Percentiles rank a stretch among this genome's conserved stretches.
Evolutionary conservation across 352 stramenopile species (phyloP).

Genomic region (Pythium folliculosum): DNA sequence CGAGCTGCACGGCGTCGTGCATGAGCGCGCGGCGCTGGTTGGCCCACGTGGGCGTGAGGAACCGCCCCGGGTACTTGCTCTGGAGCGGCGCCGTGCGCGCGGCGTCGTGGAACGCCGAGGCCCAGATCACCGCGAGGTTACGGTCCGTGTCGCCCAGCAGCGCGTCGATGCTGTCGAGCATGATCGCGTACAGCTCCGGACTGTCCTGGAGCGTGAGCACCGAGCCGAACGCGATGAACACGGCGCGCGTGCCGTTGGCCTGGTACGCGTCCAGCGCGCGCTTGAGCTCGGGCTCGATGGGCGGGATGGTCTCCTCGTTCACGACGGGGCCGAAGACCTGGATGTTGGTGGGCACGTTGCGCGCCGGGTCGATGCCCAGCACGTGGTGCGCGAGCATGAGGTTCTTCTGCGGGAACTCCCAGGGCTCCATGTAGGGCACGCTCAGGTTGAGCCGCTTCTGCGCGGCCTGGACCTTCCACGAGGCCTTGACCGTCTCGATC

Average conservation of each 20-base stretch:
- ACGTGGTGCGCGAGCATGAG: conserved; percentile 32
- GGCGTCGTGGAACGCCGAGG: conserved; percentile 24
- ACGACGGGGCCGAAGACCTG: conserved; percentile 28
- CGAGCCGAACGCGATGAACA: conserved; percentile 31
- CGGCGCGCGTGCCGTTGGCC: conserved; percentile 10
- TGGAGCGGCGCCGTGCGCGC: conserved; percentile 15
- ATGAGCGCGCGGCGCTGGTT: conserved; percentile 30
- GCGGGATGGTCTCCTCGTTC: conserved; percentile 29
- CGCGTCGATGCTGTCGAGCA: conserved; percentile 20
- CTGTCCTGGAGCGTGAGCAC: conserved; percentile 30
- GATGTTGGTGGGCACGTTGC: conserved; percentile 30
- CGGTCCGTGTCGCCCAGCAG: conserved; percentile 19
- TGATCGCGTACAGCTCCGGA: conserved; percentile 25
- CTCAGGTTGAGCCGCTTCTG: conserved; percentile 27
- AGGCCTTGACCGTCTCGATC: conserved; percentile 26
- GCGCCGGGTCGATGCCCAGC: conserved; percentile 27
- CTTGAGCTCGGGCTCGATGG: conserved; percentile 27
- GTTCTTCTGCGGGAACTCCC: conserved; percentile 31
- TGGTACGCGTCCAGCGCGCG: conserved; percentile 20
- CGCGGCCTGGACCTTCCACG: conserved; percentile 28
- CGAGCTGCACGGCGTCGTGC: conserved; percentile 31
- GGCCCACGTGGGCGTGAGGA: conserved; percentile 28
- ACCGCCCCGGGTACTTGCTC: conserved; percentile 21
- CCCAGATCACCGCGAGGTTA: conserved; percentile 27
- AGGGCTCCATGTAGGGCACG: conserved; percentile 30